Conservation (phyloP, 345 rosid genomes). For the Linum lewisii region DNA sequence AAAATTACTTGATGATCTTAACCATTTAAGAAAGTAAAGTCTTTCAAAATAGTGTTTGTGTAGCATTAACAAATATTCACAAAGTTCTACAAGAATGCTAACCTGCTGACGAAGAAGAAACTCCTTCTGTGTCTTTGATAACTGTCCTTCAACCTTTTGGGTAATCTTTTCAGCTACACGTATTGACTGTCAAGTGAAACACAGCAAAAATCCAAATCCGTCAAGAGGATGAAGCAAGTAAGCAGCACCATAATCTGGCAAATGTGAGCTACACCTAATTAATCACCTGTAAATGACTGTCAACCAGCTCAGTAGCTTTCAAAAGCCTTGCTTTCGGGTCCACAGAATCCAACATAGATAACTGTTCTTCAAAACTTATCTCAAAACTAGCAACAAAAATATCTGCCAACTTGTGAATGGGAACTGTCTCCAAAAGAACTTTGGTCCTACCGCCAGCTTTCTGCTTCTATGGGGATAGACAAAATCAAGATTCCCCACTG, state of each 20-base stretch:
- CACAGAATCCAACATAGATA: conserved; percentile 88
- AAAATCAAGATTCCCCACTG: conserved; percentile 1
- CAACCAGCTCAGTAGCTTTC: conserved; percentile 96
- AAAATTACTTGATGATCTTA: too few relatives aligned
- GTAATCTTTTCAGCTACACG: conserved; percentile 99
- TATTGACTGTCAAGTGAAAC: conserved; percentile 70
- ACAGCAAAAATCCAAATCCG: conserved; percentile 18
- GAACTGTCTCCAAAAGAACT: conserved; percentile 92
- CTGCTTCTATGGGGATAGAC: conserved; percentile 52
- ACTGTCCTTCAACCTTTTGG: conserved; percentile 95
- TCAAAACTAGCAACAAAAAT: conserved; percentile 99
- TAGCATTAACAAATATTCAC: neutral
- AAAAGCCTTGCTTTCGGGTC: conserved; percentile 87
- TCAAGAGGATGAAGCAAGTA: conserved; percentile 12
- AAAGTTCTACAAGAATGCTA: conserved; percentile 15
- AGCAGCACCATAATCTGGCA: conserved; percentile 6
- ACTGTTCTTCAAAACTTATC: conserved; percentile 95
- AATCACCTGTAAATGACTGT: conserved; percentile 91
- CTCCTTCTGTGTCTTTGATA: conserved; percentile 98
- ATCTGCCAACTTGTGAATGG: conserved; percentile 94
- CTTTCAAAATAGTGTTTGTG: neutral
- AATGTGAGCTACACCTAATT: conserved; percentile 11
- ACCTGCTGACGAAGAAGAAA: conserved; percentile 99
- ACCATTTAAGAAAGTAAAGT: too few relatives aligned
- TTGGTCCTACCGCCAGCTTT: conserved; percentile 95